Conservation (phyloP, 805 yeast genomes). For the Metschnikowia gruessii region DNA sequence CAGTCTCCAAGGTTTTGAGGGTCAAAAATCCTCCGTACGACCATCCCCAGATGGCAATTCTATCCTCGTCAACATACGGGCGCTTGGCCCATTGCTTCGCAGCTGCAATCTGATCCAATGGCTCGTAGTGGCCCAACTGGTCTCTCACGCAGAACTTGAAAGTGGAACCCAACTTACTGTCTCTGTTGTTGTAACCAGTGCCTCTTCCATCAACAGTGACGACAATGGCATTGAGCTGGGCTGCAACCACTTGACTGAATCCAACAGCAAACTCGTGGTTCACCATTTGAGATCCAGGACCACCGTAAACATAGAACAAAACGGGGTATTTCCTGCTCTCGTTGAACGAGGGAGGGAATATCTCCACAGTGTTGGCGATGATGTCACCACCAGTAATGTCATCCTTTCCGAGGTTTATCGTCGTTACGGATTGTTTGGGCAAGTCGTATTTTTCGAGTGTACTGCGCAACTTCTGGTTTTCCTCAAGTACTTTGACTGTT, state of each 20-base stretch:
- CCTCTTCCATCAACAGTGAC: slow-evolving; percentile 98
- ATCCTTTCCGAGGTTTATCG: slow-evolving; percentile 50
- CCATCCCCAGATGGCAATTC: slow-evolving; percentile 96
- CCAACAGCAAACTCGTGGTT: slow-evolving; percentile 53
- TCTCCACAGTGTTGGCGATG: slow-evolving; percentile 66
- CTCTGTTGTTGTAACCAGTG: slow-evolving; percentile 78
- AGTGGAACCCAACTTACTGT: slow-evolving; percentile 41
- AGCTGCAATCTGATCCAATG: slow-evolving; percentile 81
- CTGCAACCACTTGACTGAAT: slow-evolving; percentile 74
- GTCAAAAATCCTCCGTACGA: slow-evolving; percentile 96
- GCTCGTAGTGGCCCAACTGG: slow-evolving; percentile 76
- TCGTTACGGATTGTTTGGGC: slow-evolving; percentile 56
- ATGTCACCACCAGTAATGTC: slow-evolving; percentile 45
- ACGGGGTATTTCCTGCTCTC: slow-evolving; percentile 69
- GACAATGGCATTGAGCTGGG: slow-evolving; percentile 77
- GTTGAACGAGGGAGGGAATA: slow-evolving; percentile 72
- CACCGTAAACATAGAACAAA: slow-evolving; percentile 88
- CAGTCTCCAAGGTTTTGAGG: slow-evolving; percentile 81
- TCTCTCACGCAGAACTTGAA: slow-evolving; percentile 82
- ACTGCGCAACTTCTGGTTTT: slow-evolving; percentile 43
- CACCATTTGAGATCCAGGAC: slow-evolving; percentile 91
- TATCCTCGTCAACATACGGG: slow-evolving; percentile 60
- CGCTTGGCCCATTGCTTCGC: slow-evolving; percentile 67
- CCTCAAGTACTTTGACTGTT: slow-evolving; percentile 42
- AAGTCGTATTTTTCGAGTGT: slow-evolving; percentile 46